These are phyloP conservation scores for Bonia amplexicaulis DNA, from an alignment of 176 grass and related monocot species.

Conservation along the genomic window DNA sequence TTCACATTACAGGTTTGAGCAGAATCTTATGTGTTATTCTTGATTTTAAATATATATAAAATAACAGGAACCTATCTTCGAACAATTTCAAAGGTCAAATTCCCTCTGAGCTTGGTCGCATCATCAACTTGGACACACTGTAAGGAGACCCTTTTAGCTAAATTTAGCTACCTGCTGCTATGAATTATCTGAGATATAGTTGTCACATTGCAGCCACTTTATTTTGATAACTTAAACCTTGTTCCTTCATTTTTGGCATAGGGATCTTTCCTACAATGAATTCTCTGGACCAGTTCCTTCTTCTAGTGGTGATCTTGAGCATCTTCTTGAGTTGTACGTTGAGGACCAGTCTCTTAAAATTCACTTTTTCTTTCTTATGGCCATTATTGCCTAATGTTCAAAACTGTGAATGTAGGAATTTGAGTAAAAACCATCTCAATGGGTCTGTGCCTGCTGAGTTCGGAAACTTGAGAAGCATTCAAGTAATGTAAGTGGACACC, in stretches of 20 bases:
- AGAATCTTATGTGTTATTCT: neutral
- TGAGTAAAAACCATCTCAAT: slow-evolving; percentile 82
- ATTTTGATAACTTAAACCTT: neutral
- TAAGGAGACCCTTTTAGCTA: slow-evolving; percentile 45
- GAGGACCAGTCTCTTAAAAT: neutral
- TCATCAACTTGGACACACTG: slow-evolving; percentile 96
- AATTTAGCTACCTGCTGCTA: neutral
- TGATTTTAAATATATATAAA: slow-evolving; percentile 10
- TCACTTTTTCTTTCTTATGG: neutral
- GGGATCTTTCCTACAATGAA: slow-evolving; percentile 89
- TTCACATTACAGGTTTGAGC: neutral
- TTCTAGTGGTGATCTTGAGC: slow-evolving; percentile 91
- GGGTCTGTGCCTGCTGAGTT: slow-evolving; percentile 82
- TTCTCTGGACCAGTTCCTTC: slow-evolving; percentile 79
- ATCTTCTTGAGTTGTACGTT: slow-evolving; percentile 90
- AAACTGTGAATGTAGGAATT: slow-evolving; percentile 48
- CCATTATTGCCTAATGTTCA: slow-evolving; percentile 16
- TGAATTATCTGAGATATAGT: neutral
- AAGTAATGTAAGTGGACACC: slow-evolving; percentile 78
- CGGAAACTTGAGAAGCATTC: slow-evolving; percentile 84
- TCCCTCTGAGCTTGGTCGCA: slow-evolving; percentile 76
- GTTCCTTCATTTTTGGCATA: slow-evolving; percentile 42
- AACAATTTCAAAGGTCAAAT: slow-evolving; percentile 89
- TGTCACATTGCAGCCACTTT: neutral
- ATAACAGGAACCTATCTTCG: slow-evolving; percentile 83